Conservation (phyloP, 441 rosid species). For the Cnidoscolus chayamansa region DNA sequence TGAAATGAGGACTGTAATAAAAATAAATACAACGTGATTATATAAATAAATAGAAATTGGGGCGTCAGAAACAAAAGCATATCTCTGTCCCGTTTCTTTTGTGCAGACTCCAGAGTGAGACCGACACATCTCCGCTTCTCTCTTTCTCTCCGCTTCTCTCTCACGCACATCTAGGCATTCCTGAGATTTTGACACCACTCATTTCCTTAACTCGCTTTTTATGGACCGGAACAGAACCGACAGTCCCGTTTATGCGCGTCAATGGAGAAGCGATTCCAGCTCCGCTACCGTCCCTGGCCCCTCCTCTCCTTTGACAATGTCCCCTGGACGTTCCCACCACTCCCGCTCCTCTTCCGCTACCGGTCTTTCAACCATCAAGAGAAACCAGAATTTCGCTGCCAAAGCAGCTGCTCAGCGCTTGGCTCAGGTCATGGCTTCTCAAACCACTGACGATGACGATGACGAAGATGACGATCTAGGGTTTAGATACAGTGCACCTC, state of each 20-base stretch:
- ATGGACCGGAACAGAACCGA: conserved; percentile 62
- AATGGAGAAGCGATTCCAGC: conserved; percentile 64
- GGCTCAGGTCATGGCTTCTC: conserved; percentile 96
- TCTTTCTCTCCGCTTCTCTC: neutral
- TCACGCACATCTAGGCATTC: neutral
- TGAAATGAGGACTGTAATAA: too few relatives aligned
- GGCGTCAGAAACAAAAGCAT: neutral
- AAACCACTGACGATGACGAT: conserved; percentile 47
- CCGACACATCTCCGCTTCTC: neutral
- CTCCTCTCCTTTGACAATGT: conserved; percentile 51
- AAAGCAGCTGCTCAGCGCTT: conserved; percentile 96
- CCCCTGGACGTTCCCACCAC: conserved; percentile 57
- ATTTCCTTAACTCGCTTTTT: neutral
- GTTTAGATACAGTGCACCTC: conserved; percentile 84
- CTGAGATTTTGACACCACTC: neutral
- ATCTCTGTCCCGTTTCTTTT: neutral
- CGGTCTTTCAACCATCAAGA: conserved; percentile 56
- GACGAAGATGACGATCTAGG: conserved; percentile 49
- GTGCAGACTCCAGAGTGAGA: neutral
- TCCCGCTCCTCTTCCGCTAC: conserved; percentile 51
- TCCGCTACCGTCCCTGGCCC: conserved; percentile 35
- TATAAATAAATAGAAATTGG: neutral
- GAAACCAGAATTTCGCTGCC: conserved; percentile 89
- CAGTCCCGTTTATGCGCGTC: conserved; percentile 49
- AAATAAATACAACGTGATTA: too few relatives aligned